Percentiles rank a stretch among this genome's conserved stretches.
Conservation (phyloP, 1,139 yeast species). For the Nakaseomyces kungkrabaensis region DNA sequence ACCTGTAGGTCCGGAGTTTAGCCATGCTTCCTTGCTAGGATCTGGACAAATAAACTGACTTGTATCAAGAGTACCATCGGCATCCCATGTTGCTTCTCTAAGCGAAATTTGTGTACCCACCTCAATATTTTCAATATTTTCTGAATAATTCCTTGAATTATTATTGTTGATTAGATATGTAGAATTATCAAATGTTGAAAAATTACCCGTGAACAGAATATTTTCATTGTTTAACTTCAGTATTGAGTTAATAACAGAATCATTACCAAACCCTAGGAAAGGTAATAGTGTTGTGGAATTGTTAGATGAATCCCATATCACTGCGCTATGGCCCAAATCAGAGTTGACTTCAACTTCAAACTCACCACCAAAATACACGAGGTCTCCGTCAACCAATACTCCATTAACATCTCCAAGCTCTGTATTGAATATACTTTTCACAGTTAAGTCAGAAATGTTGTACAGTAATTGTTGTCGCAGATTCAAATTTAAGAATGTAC, state of each 20-base stretch:
- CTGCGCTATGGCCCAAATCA: slow-evolving; percentile 44
- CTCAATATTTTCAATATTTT: slow-evolving; percentile 31
- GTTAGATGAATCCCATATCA: slow-evolving; percentile 49
- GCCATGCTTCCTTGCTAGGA: slow-evolving; percentile 42
- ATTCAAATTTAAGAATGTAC: slow-evolving; percentile 33
- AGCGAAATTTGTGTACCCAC: slow-evolving; percentile 64
- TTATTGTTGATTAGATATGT: slow-evolving; percentile 30
- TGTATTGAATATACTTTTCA: slow-evolving; percentile 34
- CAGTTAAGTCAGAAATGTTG: slow-evolving; percentile 39
- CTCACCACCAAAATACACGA: slow-evolving; percentile 75
- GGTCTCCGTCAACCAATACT: slow-evolving; percentile 37
- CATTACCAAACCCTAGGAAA: slow-evolving; percentile 68
- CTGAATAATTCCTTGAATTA: slow-evolving; percentile 26
- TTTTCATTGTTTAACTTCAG: slow-evolving; percentile 38
- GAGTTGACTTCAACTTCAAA: slow-evolving; percentile 39
- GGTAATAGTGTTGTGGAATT: slow-evolving; percentile 41
- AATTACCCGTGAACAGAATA: slow-evolving; percentile 73
- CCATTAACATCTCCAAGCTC: slow-evolving; percentile 42
- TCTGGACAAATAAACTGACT: slow-evolving; percentile 54
- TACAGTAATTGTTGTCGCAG: slow-evolving; percentile 46
- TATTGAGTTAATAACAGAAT: slow-evolving; percentile 58
- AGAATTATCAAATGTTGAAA: slow-evolving; percentile 50
- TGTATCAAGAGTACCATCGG: slow-evolving; percentile 37
- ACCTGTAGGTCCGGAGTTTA: slow-evolving; percentile 39
- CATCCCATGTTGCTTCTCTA: slow-evolving; percentile 47